Conservation (phyloP, 495 filamentous ascomycete genomes). For the Astrocystis sublimbata region DNA sequence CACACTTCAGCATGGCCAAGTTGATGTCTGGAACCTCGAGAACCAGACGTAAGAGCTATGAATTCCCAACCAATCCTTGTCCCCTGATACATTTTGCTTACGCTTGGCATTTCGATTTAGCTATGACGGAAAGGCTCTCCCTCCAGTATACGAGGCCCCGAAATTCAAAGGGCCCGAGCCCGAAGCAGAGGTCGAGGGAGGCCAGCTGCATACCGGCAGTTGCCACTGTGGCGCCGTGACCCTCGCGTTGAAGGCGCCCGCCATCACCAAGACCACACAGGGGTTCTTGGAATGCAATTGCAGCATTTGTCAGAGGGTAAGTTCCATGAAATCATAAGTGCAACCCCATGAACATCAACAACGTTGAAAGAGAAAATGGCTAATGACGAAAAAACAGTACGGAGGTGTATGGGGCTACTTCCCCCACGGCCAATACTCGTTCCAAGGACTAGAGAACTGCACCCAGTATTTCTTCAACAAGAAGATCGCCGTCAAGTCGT, state of each 20-base stretch:
- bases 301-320: constrained; percentile 45
- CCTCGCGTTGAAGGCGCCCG: constrained; percentile 40
- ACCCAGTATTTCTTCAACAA: constrained; percentile 35
- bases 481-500: constrained; percentile 33
- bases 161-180: constrained; percentile 44
- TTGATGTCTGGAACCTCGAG: constrained; percentile 40
- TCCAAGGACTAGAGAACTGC: constrained; percentile 40
- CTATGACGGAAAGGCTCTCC: constrained; percentile 36
- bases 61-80: neutral
- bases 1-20: constrained; percentile 36
- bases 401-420: constrained; percentile 42
- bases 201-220: constrained; percentile 47
- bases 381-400: constrained; percentile 19
- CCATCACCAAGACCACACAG: constrained; percentile 30
- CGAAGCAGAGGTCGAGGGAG: constrained; percentile 34
- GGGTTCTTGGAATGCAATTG: constrained; percentile 45
- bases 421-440: constrained; percentile 26
- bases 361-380: constrained; percentile 16
- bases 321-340: neutral
- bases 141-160: constrained; percentile 33
- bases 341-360: neutral
- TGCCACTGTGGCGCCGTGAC: constrained; percentile 56
- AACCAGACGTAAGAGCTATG: constrained; percentile 26
- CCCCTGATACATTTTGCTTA: neutral
- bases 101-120: constrained; percentile 21